Evolutionary conservation across 345 rosid genomes (phyloP), one percentile per base, ranked within the genome.

Genomic region (Xanthoceras sorbifolium): DNA sequence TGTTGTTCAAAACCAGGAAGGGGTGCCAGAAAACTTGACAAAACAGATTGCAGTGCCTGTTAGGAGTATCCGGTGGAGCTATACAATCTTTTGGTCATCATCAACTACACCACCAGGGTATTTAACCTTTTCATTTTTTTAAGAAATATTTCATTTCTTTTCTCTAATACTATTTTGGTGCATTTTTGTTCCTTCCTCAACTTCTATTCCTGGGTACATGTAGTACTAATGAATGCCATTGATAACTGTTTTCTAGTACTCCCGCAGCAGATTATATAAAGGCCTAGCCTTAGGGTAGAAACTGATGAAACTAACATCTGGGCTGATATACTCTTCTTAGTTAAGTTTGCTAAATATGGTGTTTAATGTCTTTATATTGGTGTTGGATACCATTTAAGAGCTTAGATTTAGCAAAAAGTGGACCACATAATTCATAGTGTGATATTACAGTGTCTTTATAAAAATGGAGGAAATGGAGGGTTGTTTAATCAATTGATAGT

Each of bases 21-120:
- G n/a, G n/a, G n/a, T n/a, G n/a, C n/a, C n/a, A n/a, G n/a, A n/a
- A n/a, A n/a, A n/a, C n/a, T n/a, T n/a, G n/a, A n/a, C n/a, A n/a
- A n/a, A n/a, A n/a, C n/a, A n/a, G n/a, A n/a, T n/a, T n/a, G n/a
- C n/a, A n/a, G n/a, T n/a, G n/a, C n/a, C n/a, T n/a, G n/a, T n/a
- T n/a, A n/a, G n/a, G n/a, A 94, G 93, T 74, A 86, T 91, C 70
- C 91, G 89, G 66, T 94, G 97, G 98, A 94, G 92, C 87, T 93
- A 94, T 70, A 97, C 97, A 59, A 80, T 94, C 77, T 94, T 90
- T 89, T 94, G 98, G 98, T 88, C 97, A 0, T 76, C 82, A 64
- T 94, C 98, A 85, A 50, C 89, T 61, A 81, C 83, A 54, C 89
- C 90, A 79, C 85, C 83, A 68, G 93, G 92, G 98, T 94, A 84